Base-by-base conservation (phyloP, 352 stramenopile species). In the Phytophthora hibernalis region DNA sequence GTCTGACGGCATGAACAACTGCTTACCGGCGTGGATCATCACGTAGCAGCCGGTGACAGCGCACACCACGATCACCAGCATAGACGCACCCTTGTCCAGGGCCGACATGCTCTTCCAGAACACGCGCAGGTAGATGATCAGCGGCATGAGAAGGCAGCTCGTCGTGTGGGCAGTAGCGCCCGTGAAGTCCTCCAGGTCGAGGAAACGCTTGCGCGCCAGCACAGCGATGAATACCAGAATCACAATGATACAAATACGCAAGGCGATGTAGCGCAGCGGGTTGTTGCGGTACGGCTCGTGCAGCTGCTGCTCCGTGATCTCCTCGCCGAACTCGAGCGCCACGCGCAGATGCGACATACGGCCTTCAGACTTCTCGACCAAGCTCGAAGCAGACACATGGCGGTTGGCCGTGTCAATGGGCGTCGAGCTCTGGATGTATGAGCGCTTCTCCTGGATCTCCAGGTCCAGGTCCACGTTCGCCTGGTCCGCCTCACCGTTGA, bases 231-330 rank as follows among this genome's bases (percentile, higher is more conserved):
- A 2, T 8, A 37, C 31, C 31, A 37, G 31, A 28, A 28, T 28
- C 24, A 28, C 24, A 28, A 28, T 28, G 24, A 28, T 28, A 5
- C 24, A 28, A 28, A 28, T 28, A 5, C 24, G 24, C 24, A 28
- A 5, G 5, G 24, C 24, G 24, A 28, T 28, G 24, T 28, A 66
- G 28, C 28, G 58, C 26, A 66, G 40, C 37, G 58, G 37, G 58
- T 66, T 66, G 33, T 52, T 59, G 16, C 50, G 49, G 48, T 66
- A 66, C 45, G 72, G 43, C 9, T 50, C 62, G 42, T 62, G 30
- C 5, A 71, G 31, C 38, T 63, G 50, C 54, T 71, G 51, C 42
- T 67, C 68, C 5, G 62, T 61, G 22, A 76, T 64, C 51, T 80
- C 76, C 12, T 79, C 68, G n/a, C n/a, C n/a, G n/a, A n/a, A n/a